A percentile compares a stretch with the other conserved stretches of the same genome.
phyloP scores from a whole-genome alignment of 1,139 yeast species.

The Kodamaea arcana region DNA sequence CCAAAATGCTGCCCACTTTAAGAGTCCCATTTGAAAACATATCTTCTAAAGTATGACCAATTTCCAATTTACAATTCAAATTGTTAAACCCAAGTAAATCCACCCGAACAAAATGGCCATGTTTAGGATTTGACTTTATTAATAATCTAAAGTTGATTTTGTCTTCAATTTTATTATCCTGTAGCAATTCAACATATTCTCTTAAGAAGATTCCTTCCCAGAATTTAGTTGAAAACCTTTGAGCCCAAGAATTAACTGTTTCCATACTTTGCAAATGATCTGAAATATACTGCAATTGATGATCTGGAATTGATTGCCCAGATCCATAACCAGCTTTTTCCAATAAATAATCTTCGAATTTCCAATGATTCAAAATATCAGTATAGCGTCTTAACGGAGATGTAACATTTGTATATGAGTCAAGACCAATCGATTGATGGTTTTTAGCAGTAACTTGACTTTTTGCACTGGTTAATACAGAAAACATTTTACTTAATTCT shows the following conservation, averaged over 20 bases:
- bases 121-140: slow-evolving; percentile 25
- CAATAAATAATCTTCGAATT: slow-evolving; percentile 26
- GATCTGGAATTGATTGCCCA: slow-evolving; percentile 5
- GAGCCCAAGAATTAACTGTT: slow-evolving; percentile 22
- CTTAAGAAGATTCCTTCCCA: slow-evolving; percentile 39
- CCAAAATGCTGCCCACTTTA: slow-evolving; percentile 22
- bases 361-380: slow-evolving; percentile 77
- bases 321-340: slow-evolving; percentile 4
- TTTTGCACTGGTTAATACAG: slow-evolving; percentile 13
- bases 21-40: slow-evolving; percentile 18
- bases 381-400: slow-evolving; percentile 85
- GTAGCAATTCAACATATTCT: slow-evolving; percentile 20
- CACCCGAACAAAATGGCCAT: slow-evolving; percentile 22
- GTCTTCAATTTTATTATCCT: slow-evolving; percentile 13
- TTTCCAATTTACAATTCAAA: slow-evolving; percentile 23
- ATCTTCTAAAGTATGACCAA: slow-evolving; percentile 17
- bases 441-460: slow-evolving; percentile 29
- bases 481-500: slow-evolving; percentile 15
- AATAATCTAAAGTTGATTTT: slow-evolving; percentile 24
- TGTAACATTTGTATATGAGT: slow-evolving; percentile 69
- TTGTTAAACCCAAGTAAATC: slow-evolving; percentile 26
- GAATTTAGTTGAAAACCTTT: slow-evolving; percentile 26
- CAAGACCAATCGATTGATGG: slow-evolving; percentile 67
- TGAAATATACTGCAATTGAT: slow-evolving; percentile 17
- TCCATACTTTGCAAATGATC: slow-evolving; percentile 33